Evolutionary conservation across 352 stramenopile species (phyloP), one percentile per base, ranked within the genome.

Genomic region (Phytophthora rubi): DNA sequence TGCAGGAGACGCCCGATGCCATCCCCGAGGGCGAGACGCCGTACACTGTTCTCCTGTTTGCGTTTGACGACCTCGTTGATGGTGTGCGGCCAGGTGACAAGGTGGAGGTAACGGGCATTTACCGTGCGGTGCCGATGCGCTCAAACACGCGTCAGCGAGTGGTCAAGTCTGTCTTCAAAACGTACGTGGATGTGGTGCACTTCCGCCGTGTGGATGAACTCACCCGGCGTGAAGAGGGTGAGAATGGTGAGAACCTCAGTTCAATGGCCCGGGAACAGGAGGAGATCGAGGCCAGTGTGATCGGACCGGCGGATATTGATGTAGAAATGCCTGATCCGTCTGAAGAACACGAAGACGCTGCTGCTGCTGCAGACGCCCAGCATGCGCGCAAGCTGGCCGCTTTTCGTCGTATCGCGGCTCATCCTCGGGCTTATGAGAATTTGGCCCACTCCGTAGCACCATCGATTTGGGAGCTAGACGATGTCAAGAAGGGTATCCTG

Each of bases 11-110:
- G 10, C 97, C 98, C 0, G 96, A 99, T 66, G 92, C 98, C 64
- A 99, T 99, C 62, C 98, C 98, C 1, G 97, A 99, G 54, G 98
- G 98, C 47, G 97, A 99, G 79, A 99, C 98, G n/a, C 98, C 98
- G 5, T 98, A 98, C 53, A 98, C 91, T 9, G 90, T 99, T 51
- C 98, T 98, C 44, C 76, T 99, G 1, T 99, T 99, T 88, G 95
- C 93, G 5, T 99, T 99, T 76, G 98, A 99, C 72, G 97, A 99
- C 68, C 86, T 99, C 6, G 97, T 99, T 8, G 98, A 99, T 78
- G 86, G 93, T 15, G 97, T 99, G 33, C 89, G 98, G 33, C 98
- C 98, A 4, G 98, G 98, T 65, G 98, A 99, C 77, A 97, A 97
- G 59, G 88, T 98, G 33, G 86, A 97, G 64, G 92, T 99, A 16